A percentile compares a stretch with the other conserved stretches of the same genome.
phyloP scores from a whole-genome alignment of 148 eudicot species.

The Amaranthus cruentus region DNA sequence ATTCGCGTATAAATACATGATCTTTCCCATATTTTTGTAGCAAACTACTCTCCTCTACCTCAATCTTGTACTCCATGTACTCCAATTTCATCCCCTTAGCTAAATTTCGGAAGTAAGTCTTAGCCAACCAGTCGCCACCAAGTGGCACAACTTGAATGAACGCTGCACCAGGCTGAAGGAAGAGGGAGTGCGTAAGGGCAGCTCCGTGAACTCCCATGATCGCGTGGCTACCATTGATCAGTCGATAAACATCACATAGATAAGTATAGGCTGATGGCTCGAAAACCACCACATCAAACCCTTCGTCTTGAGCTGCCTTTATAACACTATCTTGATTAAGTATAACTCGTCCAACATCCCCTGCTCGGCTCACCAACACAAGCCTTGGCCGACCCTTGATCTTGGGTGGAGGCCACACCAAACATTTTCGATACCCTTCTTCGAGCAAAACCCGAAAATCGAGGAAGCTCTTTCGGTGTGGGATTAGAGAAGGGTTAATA shows the following conservation, averaged over 20 bases:
- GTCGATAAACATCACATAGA: constrained; percentile 34
- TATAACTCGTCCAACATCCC: constrained; percentile 36
- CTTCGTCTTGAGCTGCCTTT: constrained; percentile 36
- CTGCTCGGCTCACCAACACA: constrained; percentile 37
- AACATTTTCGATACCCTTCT: constrained; percentile 25
- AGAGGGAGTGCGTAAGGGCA: constrained; percentile 42
- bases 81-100: constrained; percentile 41
- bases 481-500: constrained; percentile 33
- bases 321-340: constrained; percentile 39
- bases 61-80: constrained; percentile 32
- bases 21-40: constrained; percentile 21
- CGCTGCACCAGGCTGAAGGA: constrained; percentile 36
- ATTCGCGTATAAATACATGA: constrained; percentile 25
- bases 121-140: constrained; percentile 40
- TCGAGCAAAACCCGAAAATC: constrained; percentile 39
- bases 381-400: constrained; percentile 34
- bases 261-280: constrained; percentile 40
- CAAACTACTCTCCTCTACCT: constrained; percentile 30
- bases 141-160: constrained; percentile 46
- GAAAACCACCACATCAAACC: constrained; percentile 42
- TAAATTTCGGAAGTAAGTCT: constrained; percentile 36
- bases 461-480: constrained; percentile 28
- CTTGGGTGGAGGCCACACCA: constrained; percentile 30
- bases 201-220: constrained; percentile 51
- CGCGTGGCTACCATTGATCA: constrained; percentile 38